Evolutionary conservation across 169 alveolate genomes (phyloP).

Genomic region (Plasmodium sp.): DNA sequence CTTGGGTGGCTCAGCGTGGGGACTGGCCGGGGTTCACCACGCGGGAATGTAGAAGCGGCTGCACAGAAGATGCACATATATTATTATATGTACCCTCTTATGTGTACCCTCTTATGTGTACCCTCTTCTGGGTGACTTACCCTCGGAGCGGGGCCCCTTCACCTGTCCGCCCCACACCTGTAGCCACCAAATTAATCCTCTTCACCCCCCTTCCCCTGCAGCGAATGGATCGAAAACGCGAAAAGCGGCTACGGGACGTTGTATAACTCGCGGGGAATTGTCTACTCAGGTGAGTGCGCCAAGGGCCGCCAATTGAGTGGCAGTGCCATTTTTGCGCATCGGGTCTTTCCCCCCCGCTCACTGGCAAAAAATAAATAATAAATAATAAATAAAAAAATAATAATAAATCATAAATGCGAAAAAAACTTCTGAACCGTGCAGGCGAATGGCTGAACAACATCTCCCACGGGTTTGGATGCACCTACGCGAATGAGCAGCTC

Average conservation of each 20-base stretch:
- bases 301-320: neutral
- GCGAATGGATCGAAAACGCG: conserved; percentile 48
- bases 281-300: conserved; percentile 47
- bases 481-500: conserved; percentile 15
- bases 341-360: neutral
- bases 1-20: neutral
- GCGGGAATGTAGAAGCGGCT: too few relatives aligned
- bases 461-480: conserved; percentile 68
- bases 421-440: conserved; percentile 18
- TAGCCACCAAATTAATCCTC: neutral
- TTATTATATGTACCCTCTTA: too few relatives aligned
- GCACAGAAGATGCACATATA: too few relatives aligned
- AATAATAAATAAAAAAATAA: neutral
- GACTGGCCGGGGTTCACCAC: neutral
- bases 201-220: neutral
- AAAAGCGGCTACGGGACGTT: conserved; percentile 54
- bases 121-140: neutral
- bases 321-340: neutral
- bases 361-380: neutral
- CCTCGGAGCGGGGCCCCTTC: neutral
- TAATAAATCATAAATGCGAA: neutral
- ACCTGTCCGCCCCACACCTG: neutral
- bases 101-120: neutral
- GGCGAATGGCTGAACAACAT: conserved; percentile 75
- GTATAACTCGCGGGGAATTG: conserved; percentile 18